Evolutionary conservation across 2,329 filamentous ascomycete species (phyloP).

Genomic region (Pyricularia pennisetigena): DNA sequence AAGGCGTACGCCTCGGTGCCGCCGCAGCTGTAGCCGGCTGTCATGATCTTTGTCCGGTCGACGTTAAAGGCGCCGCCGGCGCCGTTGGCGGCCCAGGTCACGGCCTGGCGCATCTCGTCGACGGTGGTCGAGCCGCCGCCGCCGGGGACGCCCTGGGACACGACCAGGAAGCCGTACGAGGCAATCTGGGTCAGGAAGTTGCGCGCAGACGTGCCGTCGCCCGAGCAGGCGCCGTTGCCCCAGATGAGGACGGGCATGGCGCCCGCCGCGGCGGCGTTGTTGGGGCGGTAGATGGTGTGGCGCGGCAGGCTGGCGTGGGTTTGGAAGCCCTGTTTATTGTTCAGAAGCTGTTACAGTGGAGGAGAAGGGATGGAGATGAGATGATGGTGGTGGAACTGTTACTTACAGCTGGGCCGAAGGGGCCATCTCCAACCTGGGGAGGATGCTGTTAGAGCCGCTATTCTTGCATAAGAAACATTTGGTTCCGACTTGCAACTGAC

Average conservation of each 20-base stretch:
- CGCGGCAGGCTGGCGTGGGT: neutral
- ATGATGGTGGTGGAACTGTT: neutral
- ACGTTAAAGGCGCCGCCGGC: conserved; percentile 12
- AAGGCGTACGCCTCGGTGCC: conserved; percentile 18
- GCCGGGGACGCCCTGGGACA: conserved; percentile 14
- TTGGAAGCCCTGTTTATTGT: neutral
- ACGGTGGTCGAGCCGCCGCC: conserved; percentile 13
- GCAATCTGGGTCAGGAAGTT: conserved; percentile 16
- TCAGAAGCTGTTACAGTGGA: neutral
- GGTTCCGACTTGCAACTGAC: neutral
- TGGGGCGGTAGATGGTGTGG: conserved; percentile 17
- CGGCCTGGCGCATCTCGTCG: conserved; percentile 12
- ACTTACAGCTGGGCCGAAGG: neutral
- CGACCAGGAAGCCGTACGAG: conserved; percentile 16
- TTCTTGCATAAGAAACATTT: neutral
- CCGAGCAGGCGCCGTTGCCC: conserved; percentile 19
- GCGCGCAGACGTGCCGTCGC: conserved; percentile 10
- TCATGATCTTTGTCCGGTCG: conserved; percentile 15
- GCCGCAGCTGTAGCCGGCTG: conserved; percentile 19
- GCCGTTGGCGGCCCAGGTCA: conserved; percentile 12
- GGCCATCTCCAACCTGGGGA: neutral
- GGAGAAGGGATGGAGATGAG: neutral
- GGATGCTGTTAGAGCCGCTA: neutral
- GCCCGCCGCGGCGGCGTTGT: conserved; percentile 7
- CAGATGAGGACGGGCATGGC: conserved; percentile 18